Base-by-base conservation (phyloP, 768 basidiomycete species). In the Calocybe indica region DNA sequence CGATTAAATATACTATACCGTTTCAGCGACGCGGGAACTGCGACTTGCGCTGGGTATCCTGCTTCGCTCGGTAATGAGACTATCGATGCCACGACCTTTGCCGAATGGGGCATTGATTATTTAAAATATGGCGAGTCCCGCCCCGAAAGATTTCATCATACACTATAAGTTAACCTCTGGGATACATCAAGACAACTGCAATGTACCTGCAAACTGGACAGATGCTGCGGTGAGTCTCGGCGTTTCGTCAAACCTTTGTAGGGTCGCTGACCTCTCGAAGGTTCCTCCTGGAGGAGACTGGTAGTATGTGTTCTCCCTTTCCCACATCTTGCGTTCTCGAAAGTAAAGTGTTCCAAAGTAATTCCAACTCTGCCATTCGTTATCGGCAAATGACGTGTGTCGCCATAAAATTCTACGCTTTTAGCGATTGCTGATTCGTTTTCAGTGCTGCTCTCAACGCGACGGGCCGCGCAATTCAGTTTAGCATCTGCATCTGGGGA, bases 291-390 rank as follows among this genome's bases (percentile, higher is more conserved):
- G 58, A 11, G 67, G 63, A 29, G 69, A 77, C 50, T 77, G 73
- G 70, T 77, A 77, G 75, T 76, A 58, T 49, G 73, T 69, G n/a
- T 22, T 33, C 2, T 9, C 7, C 9, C 31, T 5, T 14, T 14
- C 34, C 1, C 12, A 12, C 15, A 36, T 0, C 2, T 40, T 42
- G 10, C 30, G 45, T 3, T 40, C 13, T 14, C 30, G 42, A 32
- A 43, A 10, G 12, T 7, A 31, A 44, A 13, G 14, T 33, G 45
- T 41, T 9, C 43, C 22, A 22, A 22, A 78, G 75, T 60, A 73
- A 78, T 53, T 81, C 78, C 4, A 79, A 80, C 47, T 74, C 75
- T n/a, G 77, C 73, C 14, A 70, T 78, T 48, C 71, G 79, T 14
- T 81, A 77, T 58, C 72, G 78, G 15, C 69, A 69, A 47, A 79